Evolutionary conservation across 2,329 filamentous ascomycete species (phyloP), one percentile per base, ranked within the genome.

Genomic region (Pyrenophora seminiperda): DNA sequence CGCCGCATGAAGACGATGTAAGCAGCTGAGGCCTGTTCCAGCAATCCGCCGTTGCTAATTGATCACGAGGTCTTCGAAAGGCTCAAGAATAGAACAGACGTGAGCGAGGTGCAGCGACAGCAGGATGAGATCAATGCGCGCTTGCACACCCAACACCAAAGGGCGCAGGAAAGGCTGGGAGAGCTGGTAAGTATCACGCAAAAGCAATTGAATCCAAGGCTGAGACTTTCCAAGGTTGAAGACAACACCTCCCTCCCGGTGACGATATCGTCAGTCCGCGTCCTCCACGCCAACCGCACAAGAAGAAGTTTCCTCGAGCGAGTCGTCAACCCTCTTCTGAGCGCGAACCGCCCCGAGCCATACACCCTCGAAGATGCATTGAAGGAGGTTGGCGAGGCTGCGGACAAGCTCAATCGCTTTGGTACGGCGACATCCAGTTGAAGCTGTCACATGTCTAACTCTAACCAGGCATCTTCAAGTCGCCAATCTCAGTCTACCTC

Each of bases 211-310:
- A 17, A 44, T 30, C 19, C 13, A 22, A 22, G 33, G 14, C 54
- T 63, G 27, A 63, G 20, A 32, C 17, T 11, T 22, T 34, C 17
- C 51, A 53, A 91, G 88, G 83, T 95, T 66, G 83, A 85, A 60
- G 83, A 89, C 74, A 96, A 97, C 73, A 87, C 88, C 59, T 90
- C 90, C 34, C 84, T 94, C 50, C 93, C 94, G 32, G 90, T 94
- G 64, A 90, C 91, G 11, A 87, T 99, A 70, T 90, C 90, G 63
- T 89, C 90, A 36, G 83, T 99, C 68, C 85, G 89, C 63, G 81
- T 99, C 53, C 84, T 95, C 54, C 89, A 91, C 68, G 91, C 90
- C 36, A 82, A 83, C 53, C 86, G 94, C 69, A 96, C 93, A n/a
- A 85, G 94, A 57, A 83, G 83, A 63, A 81, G 82, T 56, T 97